Percentiles rank a stretch among this genome's conserved stretches.
phyloP scores from a whole-genome alignment of 2,329 filamentous ascomycete genomes.

The Cordyceps fumosorosea region DNA sequence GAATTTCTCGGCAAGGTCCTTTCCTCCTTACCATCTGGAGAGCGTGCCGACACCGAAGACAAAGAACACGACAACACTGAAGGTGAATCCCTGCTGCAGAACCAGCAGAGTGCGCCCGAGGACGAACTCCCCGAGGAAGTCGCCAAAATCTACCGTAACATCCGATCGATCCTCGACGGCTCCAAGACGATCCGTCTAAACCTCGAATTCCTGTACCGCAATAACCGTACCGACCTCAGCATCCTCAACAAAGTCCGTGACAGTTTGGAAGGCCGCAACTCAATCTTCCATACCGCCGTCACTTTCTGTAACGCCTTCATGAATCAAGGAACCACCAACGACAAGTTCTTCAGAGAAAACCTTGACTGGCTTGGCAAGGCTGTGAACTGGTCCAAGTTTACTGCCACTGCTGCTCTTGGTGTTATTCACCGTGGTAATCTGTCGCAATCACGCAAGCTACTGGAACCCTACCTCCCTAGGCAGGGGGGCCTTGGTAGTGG shows the following conservation, averaged over 20 bases:
- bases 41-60: slow-evolving; percentile 35
- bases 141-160: slow-evolving; percentile 53
- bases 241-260: slow-evolving; percentile 96
- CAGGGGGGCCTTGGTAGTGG: slow-evolving; percentile 67
- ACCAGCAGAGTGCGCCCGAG: slow-evolving; percentile 51
- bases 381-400: slow-evolving; percentile 99
- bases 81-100: slow-evolving; percentile 41
- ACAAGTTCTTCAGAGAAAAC: slow-evolving; percentile 98
- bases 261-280: slow-evolving; percentile 90
- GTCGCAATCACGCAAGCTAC: slow-evolving; percentile 82
- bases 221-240: slow-evolving; percentile 84
- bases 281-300: slow-evolving; percentile 95
- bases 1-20: slow-evolving; percentile 91
- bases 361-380: slow-evolving; percentile 97
- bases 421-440: slow-evolving; percentile 96
- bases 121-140: slow-evolving; percentile 43
- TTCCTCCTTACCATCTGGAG: slow-evolving; percentile 61
- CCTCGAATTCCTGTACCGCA: slow-evolving; percentile 92
- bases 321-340: slow-evolving; percentile 96
- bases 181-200: slow-evolving; percentile 93
- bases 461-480: slow-evolving; percentile 89
- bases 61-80: slow-evolving; percentile 41
- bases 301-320: slow-evolving; percentile 98
- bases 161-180: slow-evolving; percentile 69
- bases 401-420: slow-evolving; percentile 88